A percentile compares a stretch with the other conserved stretches of the same genome.
Conservation (phyloP, 1,284 basidiomycete genomes). For the Inonotus hispidus region DNA sequence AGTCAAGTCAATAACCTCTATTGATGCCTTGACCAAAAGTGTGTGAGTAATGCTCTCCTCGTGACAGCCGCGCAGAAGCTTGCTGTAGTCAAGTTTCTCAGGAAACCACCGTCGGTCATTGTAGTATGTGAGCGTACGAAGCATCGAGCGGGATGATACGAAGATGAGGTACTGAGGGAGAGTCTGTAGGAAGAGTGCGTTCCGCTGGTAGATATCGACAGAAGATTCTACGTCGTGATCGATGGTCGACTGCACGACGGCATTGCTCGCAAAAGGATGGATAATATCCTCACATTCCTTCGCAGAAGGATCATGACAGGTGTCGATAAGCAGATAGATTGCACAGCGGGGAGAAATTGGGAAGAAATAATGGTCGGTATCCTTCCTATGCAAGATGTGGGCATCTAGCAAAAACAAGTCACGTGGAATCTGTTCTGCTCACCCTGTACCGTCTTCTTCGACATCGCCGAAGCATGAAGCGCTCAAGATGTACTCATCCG, state of each 20-base stretch:
- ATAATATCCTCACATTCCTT: background rate
- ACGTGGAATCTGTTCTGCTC: background rate
- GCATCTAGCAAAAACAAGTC: background rate
- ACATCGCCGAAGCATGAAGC: slow-evolving; percentile 39
- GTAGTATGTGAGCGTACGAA: slow-evolving; percentile 31
- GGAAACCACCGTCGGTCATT: slow-evolving; percentile 33
- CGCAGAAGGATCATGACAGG: background rate
- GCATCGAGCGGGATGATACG: slow-evolving; percentile 43
- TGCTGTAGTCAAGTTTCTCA: slow-evolving; percentile 37
- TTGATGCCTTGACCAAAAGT: slow-evolving; percentile 41
- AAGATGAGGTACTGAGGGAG: slow-evolving; percentile 44
- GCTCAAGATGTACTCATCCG: slow-evolving; percentile 41
- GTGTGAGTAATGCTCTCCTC: slow-evolving; percentile 52
- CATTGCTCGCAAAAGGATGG: background rate
- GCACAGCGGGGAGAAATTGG: slow-evolving; percentile 47
- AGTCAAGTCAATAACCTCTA: slow-evolving; percentile 46
- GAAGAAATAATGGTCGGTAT: slow-evolving; percentile 45
- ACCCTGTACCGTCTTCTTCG: slow-evolving; percentile 35
- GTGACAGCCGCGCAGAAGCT: slow-evolving; percentile 47
- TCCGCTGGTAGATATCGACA: slow-evolving; percentile 48
- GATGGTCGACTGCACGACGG: slow-evolving; percentile 21
- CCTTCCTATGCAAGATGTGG: slow-evolving; percentile 13
- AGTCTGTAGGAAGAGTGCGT: slow-evolving; percentile 48
- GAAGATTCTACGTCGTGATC: slow-evolving; percentile 45
- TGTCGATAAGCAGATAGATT: slow-evolving; percentile 40